Evolutionary conservation across 2,329 filamentous ascomycete genomes (phyloP).

Genomic region (Neobulgaria alba): DNA sequence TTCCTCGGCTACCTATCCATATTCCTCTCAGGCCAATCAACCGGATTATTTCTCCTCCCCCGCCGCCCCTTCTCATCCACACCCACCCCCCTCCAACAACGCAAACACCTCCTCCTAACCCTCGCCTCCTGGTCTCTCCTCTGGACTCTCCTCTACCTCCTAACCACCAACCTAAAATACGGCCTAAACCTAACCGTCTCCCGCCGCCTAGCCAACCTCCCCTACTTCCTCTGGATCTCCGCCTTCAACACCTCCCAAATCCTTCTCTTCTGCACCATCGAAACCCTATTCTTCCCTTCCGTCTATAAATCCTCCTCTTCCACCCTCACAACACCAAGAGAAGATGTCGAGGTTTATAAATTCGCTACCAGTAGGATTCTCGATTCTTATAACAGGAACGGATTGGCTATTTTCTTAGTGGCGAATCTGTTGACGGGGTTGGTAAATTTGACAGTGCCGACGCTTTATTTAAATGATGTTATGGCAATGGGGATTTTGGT

Average conservation of each 20-base stretch:
- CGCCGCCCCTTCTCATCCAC: constrained; percentile 33
- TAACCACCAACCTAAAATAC: constrained; percentile 59
- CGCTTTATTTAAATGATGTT: constrained; percentile 58
- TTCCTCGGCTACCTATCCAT: constrained; percentile 92
- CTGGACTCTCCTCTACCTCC: constrained; percentile 63
- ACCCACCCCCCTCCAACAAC: constrained; percentile 37
- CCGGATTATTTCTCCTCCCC: constrained; percentile 72
- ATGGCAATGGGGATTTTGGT: constrained; percentile 67
- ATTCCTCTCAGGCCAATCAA: constrained; percentile 80
- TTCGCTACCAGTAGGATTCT: constrained; percentile 75
- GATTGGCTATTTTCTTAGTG: constrained; percentile 72
- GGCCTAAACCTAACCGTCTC: constrained; percentile 73
- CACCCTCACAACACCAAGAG: constrained; percentile 37
- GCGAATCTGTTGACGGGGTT: constrained; percentile 85
- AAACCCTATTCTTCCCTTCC: constrained; percentile 68
- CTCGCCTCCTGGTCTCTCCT: constrained; percentile 55
- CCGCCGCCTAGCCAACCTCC: constrained; percentile 81
- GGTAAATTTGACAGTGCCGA: constrained; percentile 81
- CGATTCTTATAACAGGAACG: constrained; percentile 79
- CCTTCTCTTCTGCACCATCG: constrained; percentile 66
- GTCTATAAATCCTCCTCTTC: constrained; percentile 47
- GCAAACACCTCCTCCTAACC: constrained; percentile 50
- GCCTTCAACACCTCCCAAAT: constrained; percentile 86
- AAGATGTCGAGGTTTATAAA: constrained; percentile 55
- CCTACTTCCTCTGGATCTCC: constrained; percentile 88